phyloP scores from a whole-genome alignment of 768 basidiomycete species.

The Amyloporia xantha region DNA sequence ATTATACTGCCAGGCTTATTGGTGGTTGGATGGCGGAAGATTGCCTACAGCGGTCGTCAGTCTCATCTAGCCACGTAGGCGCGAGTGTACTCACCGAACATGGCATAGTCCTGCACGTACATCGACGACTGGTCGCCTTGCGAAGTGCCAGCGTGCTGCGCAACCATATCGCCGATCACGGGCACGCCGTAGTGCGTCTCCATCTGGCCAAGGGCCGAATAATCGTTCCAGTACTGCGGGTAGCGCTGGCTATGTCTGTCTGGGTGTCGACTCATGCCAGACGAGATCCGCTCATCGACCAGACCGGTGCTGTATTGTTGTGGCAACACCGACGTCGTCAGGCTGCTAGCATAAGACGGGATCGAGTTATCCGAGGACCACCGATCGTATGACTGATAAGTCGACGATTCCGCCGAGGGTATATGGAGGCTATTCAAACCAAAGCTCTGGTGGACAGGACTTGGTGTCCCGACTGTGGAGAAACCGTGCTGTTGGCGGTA shows the following conservation, averaged over 20 bases:
- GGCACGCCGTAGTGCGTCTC: constrained; percentile 25
- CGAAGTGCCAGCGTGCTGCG: constrained; percentile 4
- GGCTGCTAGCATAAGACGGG: constrained; percentile 34
- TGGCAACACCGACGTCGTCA: constrained; percentile 70
- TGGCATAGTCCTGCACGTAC: constrained; percentile 22
- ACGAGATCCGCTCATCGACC: constrained; percentile 38
- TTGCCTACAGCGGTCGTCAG: constrained; percentile 6
- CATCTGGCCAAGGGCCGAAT: constrained; percentile 26
- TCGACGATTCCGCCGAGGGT: constrained; percentile 10
- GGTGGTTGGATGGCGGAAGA: constrained; percentile 13
- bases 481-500: constrained; percentile 15
- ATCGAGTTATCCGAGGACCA: constrained; percentile 32
- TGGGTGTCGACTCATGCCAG: constrained; percentile 10
- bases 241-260: constrained; percentile 21
- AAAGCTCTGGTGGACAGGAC: constrained; percentile 8
- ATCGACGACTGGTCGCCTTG: constrained; percentile 15
- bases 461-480: constrained; percentile 7
- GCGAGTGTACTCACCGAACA: constrained; percentile 19
- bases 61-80: not conserved
- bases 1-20: constrained; percentile 1
- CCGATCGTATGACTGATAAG: constrained; percentile 37
- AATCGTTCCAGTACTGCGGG: constrained; percentile 33
- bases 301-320: constrained; percentile 73
- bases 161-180: constrained; percentile 19
- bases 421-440: constrained; percentile 12